A percentile compares a stretch with the other conserved stretches of the same genome.
Evolutionary conservation across 805 yeast species (phyloP).

Genomic region (Ogataea dorogensis): DNA sequence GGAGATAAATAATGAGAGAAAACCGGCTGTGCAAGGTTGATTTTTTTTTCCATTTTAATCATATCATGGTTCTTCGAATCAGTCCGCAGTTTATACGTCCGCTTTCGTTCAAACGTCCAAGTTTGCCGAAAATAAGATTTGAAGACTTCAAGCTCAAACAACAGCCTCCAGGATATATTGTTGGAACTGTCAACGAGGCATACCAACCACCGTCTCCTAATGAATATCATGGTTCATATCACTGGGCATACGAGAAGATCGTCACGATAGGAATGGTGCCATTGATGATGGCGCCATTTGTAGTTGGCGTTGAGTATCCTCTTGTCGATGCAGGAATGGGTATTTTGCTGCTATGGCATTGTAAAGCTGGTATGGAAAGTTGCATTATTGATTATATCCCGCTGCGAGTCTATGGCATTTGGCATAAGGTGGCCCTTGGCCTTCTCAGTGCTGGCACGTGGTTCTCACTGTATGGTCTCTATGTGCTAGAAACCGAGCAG

Average conservation of each 20-base stretch:
- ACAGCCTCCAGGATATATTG: conserved; percentile 87
- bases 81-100: conserved; percentile 6
- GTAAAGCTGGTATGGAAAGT: conserved; percentile 82
- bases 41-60: conserved; percentile 1
- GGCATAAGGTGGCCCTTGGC: conserved; percentile 67
- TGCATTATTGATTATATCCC: conserved; percentile 95
- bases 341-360: conserved; percentile 66
- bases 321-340: conserved; percentile 76
- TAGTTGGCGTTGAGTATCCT: conserved; percentile 65
- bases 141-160: conserved; percentile 51
- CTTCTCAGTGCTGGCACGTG: conserved; percentile 71
- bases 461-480: conserved; percentile 74
- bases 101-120: conserved; percentile 25
- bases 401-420: conserved; percentile 73
- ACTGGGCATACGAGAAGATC: conserved; percentile 88
- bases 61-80: conserved; percentile 8
- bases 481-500: conserved; percentile 74
- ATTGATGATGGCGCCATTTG: conserved; percentile 68
- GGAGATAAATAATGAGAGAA: conserved; percentile 24
- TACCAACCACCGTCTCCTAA: conserved; percentile 61
- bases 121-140: conserved; percentile 12
- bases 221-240: conserved; percentile 77
- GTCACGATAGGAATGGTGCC: conserved; percentile 75
- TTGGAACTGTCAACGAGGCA: conserved; percentile 94
- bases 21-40: neutral